These are phyloP conservation scores for Phytophthora hibernalis DNA, from an alignment of 352 stramenopile species.

Conservation along the genomic window DNA sequence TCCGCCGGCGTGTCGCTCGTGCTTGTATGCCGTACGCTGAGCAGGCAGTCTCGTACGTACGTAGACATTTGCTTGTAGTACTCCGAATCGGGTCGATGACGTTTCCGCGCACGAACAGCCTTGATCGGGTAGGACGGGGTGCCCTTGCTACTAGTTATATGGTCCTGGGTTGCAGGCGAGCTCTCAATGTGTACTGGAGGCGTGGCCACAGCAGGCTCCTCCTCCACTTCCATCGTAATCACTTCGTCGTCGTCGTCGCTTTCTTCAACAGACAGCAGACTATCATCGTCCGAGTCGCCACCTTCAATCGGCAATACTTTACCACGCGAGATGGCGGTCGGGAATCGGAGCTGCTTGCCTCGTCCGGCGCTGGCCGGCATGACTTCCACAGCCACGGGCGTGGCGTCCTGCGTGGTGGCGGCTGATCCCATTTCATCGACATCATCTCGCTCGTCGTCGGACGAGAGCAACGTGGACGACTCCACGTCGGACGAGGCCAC, in stretches of 20 bases:
- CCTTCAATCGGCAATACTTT: slow-evolving; percentile 66
- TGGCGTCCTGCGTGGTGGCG: slow-evolving; percentile 26
- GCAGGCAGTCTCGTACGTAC: slow-evolving; percentile 82
- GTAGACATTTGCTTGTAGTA: slow-evolving; percentile 90
- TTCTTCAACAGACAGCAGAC: slow-evolving; percentile 69
- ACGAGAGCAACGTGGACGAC: slow-evolving; percentile 48
- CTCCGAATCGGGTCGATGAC: slow-evolving; percentile 79
- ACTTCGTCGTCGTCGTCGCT: slow-evolving; percentile 63
- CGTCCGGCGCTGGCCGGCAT: slow-evolving; percentile 73
- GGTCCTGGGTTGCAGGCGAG: slow-evolving; percentile 13
- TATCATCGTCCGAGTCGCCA: slow-evolving; percentile 77
- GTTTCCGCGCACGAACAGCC: slow-evolving; percentile 74
- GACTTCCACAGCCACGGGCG: slow-evolving; percentile 63
- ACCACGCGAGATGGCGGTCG: slow-evolving; percentile 68
- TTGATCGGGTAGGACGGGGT: slow-evolving; percentile 69
- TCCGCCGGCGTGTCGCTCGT: slow-evolving; percentile 44
- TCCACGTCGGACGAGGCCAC: slow-evolving; percentile 45
- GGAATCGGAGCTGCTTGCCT: slow-evolving; percentile 84
- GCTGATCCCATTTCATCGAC: slow-evolving; percentile 26
- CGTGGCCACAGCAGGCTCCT: slow-evolving; percentile 33
- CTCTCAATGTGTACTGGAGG: slow-evolving; percentile 17
- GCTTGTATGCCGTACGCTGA: slow-evolving; percentile 70
- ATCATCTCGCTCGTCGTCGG: slow-evolving; percentile 43
- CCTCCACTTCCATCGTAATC: slow-evolving; percentile 35
- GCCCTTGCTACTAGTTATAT: slow-evolving; percentile 26